phyloP scores from a whole-genome alignment of 345 rosid species.

The Pelargonium nanum region DNA sequence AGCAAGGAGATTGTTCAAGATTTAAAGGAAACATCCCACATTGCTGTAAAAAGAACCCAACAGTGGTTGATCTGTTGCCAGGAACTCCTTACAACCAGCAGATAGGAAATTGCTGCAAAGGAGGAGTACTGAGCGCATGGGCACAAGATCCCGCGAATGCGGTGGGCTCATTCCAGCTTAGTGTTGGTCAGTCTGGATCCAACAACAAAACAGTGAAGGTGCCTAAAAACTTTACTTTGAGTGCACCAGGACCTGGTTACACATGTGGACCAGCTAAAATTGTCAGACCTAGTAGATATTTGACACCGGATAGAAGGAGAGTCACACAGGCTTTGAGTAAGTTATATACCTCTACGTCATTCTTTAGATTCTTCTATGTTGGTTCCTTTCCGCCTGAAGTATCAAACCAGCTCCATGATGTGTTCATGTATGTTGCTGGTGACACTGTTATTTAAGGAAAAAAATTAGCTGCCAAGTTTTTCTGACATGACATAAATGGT shows the following conservation, averaged over 20 bases:
- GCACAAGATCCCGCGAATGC: slow-evolving; percentile 70
- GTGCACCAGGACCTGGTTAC: slow-evolving; percentile 84
- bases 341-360: slow-evolving; percentile 15
- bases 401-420: not conserved
- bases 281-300: slow-evolving; percentile 43
- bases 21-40: slow-evolving; percentile 75
- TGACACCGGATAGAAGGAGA: slow-evolving; percentile 53
- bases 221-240: slow-evolving; percentile 65
- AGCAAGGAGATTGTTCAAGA: slow-evolving; percentile 84
- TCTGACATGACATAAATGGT: no score
- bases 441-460: no score
- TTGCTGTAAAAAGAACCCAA: slow-evolving; percentile 69
- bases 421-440: no score
- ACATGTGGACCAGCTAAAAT: slow-evolving; percentile 58
- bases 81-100: slow-evolving; percentile 68
- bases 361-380: not conserved
- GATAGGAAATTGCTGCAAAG: slow-evolving; percentile 75
- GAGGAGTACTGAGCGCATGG: slow-evolving; percentile 71
- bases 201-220: slow-evolving; percentile 55
- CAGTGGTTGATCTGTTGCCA: slow-evolving; percentile 72
- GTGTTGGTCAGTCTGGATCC: slow-evolving; percentile 72
- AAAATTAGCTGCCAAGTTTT: no score
- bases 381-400: not conserved
- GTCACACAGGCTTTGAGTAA: slow-evolving; percentile 74
- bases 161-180: slow-evolving; percentile 61